These are phyloP conservation scores for Fusarium nygamai DNA, from an alignment of 2,329 filamentous ascomycete genomes.

Conservation along the genomic window DNA sequence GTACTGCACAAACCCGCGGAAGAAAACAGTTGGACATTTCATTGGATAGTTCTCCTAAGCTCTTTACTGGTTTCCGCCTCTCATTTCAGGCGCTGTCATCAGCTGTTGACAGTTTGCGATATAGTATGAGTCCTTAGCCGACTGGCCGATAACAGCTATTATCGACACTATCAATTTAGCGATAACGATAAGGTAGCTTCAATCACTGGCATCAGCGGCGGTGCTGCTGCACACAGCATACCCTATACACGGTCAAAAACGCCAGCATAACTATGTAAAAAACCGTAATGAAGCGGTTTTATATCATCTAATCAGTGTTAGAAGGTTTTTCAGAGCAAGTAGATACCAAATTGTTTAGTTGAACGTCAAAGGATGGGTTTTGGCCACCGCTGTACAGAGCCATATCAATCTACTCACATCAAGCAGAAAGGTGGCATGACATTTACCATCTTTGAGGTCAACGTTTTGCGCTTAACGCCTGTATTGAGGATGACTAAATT, in stretches of 20 bases:
- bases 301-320: fast-evolving
- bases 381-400: no score
- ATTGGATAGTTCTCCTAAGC: fast-evolving
- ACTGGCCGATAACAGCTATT: not conserved
- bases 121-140: not conserved
- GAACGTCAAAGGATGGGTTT: fast-evolving
- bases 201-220: not conserved
- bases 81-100: not conserved
- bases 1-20: no score
- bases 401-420: no score
- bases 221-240: not conserved
- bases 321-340: fast-evolving
- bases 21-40: fast-evolving
- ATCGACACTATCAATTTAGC: not conserved
- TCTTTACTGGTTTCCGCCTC: fast-evolving
- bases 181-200: no score
- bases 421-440: fast-evolving
- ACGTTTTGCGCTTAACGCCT: fast-evolving
- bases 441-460: fast-evolving
- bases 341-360: fast-evolving
- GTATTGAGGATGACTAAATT: not conserved
- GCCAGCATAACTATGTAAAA: not conserved
- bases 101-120: not conserved
- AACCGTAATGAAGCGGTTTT: not conserved
- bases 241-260: not conserved